Evolutionary conservation across 2,329 filamentous ascomycete species (phyloP), one percentile per base, ranked within the genome.

Genomic region (Coniella lustricola): DNA sequence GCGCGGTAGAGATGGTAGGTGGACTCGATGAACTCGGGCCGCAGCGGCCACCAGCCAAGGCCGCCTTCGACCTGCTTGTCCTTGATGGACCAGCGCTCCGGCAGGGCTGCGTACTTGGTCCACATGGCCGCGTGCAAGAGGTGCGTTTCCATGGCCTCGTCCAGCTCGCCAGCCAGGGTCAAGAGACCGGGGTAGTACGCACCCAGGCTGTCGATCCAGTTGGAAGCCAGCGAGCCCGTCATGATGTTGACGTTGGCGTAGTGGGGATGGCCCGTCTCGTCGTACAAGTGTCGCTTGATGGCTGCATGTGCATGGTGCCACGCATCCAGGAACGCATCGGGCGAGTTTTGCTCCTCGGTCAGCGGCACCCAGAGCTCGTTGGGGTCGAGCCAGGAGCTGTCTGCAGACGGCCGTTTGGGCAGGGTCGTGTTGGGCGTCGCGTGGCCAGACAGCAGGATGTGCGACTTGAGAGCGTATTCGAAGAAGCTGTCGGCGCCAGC

Each of bases 401-500:
- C 55, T 46, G 57, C 42, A 55, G 65, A 54, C 52, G 69, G 62
- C 59, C 71, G 62, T 17, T n/a, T 22, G 55, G 72, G 60, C 54
- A 67, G 64, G 18, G 72, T 64, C 55, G 67, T 59, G 54, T 83
- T 83, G 3, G 78, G 78, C 52, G 74, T 64, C 13, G 73, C 75
- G 50, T 85, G 81, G 1, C 88, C 87, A 2, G 91, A 95, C 18
- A 97, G 79, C 20, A 98, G 69, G 51, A 98, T 87, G 62, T 95
- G 84, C 16, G 90, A 90, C 67, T 98, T 98, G 59, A 97, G 77
- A 3, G 93, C 90, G 66, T 98, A 98, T 68, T 98, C 93, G 61
- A 95, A 97, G 69, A 98, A 98, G 67, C 90, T 96, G 69, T 98
- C 93, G 60, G 95, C 89, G 34, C 93, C 93, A 7, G 93, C 93